Evolutionary conservation across 352 stramenopile species (phyloP), one percentile per base, ranked within the genome.

Genomic region (Phytophthora litchii): DNA sequence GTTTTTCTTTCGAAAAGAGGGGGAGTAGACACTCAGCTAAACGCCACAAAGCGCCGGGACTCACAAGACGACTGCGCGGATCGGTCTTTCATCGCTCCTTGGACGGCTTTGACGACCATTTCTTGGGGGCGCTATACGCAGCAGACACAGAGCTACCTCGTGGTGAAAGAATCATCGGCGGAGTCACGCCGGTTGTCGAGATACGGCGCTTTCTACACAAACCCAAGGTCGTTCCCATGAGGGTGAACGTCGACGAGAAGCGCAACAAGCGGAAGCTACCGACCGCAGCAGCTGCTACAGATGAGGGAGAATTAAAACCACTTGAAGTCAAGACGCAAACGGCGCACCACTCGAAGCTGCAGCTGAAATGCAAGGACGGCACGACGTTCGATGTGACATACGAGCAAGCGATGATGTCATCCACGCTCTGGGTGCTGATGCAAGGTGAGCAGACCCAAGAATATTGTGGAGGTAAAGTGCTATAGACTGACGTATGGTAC

Each of bases 331-430:
- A 52, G 48, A 40, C 45, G 31, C 42, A 20, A 7, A 34, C 21
- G 21, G 40, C 47, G 31, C 58, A 36, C 11, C 72, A 73, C 27
- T 89, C 76, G 37, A 89, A 86, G 61, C 72, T 92, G 54, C 78
- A 91, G 70, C 71, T 92, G 17, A 80, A 89, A 60, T 92, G 83
- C 63, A 80, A 72, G 51, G 80, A 92, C 52, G 81, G 78, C 46
- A 64, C 61, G 32, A 69, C 79, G 56, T 87, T 91, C 31, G 72
- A 91, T 49, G 83, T 92, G 60, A 86, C 75, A n/a, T 82, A 91
- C 44, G 77, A 92, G 41, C 79, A 92, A 57, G 83, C 83, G 54
- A 92, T 92, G 83, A 92, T 92, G 83, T 92, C 83, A 25, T 91
- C 83, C 14, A 92, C 81, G 49, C 70, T 92, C 11, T 92, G 83